These are phyloP conservation scores for Ormosia semicastrata DNA, from an alignment of 306 rosid genomes.

Conservation along the genomic window DNA sequence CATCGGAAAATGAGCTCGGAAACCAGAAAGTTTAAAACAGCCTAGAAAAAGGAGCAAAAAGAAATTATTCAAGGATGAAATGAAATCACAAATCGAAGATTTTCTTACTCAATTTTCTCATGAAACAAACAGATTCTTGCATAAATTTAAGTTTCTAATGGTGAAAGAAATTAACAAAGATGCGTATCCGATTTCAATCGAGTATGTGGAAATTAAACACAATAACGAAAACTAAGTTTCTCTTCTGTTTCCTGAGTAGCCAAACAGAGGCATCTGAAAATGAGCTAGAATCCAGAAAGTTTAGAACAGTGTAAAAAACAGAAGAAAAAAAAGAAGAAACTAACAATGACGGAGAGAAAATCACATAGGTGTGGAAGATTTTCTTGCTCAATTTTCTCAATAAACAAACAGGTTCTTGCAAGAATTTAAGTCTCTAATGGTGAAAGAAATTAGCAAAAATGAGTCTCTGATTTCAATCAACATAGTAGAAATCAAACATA, in stretches of 20 bases:
- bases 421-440: not conserved
- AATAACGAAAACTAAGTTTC: too few species aligned
- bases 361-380: too few species aligned
- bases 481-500: not conserved
- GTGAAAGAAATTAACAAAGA: too few species aligned
- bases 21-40: not conserved
- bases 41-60: not conserved
- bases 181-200: too few species aligned
- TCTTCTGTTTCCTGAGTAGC: too few species aligned
- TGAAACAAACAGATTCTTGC: not conserved
- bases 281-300: too few species aligned
- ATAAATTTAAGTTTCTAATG: not conserved
- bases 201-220: too few species aligned
- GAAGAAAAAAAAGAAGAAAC: too few species aligned
- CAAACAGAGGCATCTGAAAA: too few species aligned
- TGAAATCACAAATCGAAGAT: not conserved
- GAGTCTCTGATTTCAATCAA: not conserved
- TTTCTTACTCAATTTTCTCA: not conserved
- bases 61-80: not conserved
- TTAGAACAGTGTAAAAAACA: too few species aligned
- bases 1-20: not conserved
- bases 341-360: too few species aligned
- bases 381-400: not conserved
- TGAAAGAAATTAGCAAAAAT: not conserved
- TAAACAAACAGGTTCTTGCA: not conserved